A percentile compares a stretch with the other conserved stretches of the same genome.
These are phyloP conservation scores for Cordyceps cateniannulata DNA, from an alignment of 2,329 filamentous ascomycete genomes.

Conservation along the genomic window DNA sequence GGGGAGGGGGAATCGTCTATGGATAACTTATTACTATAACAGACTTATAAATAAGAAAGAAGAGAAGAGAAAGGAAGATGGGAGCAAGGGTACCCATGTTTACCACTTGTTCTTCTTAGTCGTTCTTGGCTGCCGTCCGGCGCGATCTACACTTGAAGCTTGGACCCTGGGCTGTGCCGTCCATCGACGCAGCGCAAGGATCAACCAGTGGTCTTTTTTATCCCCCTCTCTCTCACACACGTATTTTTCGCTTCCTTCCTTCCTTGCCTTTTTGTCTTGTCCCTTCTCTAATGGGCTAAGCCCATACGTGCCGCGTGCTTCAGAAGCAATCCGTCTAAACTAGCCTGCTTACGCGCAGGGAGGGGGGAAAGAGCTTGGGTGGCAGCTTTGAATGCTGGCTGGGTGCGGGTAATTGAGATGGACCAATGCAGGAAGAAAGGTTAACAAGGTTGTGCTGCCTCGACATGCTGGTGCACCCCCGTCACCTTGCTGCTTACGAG, in stretches of 20 bases:
- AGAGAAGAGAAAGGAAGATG: neutral
- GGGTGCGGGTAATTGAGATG: neutral
- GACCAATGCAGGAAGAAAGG: neutral
- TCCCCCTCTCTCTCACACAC: neutral
- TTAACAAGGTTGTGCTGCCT: neutral
- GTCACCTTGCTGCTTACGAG: too few relatives aligned
- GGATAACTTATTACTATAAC: neutral
- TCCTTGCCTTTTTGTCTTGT: neutral
- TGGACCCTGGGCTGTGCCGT: neutral
- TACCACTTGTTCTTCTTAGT: neutral
- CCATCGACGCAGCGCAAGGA: constrained; percentile 1
- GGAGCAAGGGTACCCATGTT: neutral
- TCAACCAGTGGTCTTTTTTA: neutral
- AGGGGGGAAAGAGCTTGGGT: neutral
- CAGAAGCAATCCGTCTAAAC: neutral
- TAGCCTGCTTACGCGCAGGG: neutral
- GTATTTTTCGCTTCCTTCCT: neutral
- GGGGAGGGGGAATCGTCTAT: neutral
- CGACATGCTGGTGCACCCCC: too few relatives aligned
- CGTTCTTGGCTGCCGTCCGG: too few relatives aligned
- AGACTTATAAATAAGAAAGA: neutral
- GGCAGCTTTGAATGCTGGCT: too few relatives aligned
- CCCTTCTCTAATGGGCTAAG: too few relatives aligned
- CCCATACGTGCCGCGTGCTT: neutral
- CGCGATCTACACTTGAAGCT: neutral